phyloP scores from a whole-genome alignment of 768 basidiomycete genomes.

The Lyophyllum atratum region DNA sequence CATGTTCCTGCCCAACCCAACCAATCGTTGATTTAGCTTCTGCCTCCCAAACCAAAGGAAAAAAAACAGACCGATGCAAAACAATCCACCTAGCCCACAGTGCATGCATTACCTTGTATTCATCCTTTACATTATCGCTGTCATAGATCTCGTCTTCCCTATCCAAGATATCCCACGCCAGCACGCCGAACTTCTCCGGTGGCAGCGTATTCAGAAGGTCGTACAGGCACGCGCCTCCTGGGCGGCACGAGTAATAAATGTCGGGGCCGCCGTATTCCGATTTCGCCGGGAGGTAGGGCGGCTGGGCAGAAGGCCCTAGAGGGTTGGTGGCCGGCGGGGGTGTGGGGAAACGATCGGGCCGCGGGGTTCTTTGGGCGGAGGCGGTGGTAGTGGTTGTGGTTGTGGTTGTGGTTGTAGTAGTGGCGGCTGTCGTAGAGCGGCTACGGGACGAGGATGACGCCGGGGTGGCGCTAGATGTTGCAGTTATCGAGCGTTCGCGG shows the following conservation, averaged over 20 bases:
- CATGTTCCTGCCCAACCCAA: constrained; percentile 36
- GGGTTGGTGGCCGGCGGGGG: constrained; percentile 45
- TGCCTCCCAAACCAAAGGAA: neutral
- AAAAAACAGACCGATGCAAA: constrained; percentile 48
- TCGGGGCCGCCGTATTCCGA: constrained; percentile 48
- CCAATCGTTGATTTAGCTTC: neutral
- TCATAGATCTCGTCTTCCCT: constrained; percentile 79
- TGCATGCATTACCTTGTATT: constrained; percentile 79
- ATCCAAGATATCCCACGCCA: constrained; percentile 71
- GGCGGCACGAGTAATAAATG: constrained; percentile 62
- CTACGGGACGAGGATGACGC: constrained; percentile 11
- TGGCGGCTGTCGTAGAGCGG: constrained; percentile 15
- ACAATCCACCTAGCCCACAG: constrained; percentile 79
- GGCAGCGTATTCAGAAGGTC: constrained; percentile 65
- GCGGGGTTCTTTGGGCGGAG: constrained; percentile 6
- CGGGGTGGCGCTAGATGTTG: neutral
- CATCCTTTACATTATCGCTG: constrained; percentile 67
- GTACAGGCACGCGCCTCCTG: constrained; percentile 63
- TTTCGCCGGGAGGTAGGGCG: constrained; percentile 53
- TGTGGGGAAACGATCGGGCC: constrained; percentile 29
- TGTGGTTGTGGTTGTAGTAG: constrained; percentile 6
- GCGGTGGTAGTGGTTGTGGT: constrained; percentile 11
- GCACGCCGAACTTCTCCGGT: constrained; percentile 61
- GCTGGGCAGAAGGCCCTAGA: constrained; percentile 51
- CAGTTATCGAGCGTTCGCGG: constrained; percentile 11